phyloP scores from a whole-genome alignment of 2,329 filamentous ascomycete genomes.

The Tolypocladium endophyticum region DNA sequence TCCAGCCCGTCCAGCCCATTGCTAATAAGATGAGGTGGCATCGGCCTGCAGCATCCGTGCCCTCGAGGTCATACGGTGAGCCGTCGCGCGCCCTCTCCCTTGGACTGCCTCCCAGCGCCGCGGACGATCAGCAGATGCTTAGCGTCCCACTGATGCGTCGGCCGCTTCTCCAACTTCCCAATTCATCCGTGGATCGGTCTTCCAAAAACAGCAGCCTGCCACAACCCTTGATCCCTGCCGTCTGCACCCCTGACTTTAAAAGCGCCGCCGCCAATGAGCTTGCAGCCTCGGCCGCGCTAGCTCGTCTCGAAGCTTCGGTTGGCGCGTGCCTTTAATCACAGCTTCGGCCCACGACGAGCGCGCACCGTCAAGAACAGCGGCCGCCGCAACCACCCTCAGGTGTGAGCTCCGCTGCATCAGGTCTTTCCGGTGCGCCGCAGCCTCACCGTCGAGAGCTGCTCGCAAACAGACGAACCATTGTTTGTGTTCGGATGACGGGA shows the following conservation, averaged over 20 bases:
- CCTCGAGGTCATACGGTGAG: neutral
- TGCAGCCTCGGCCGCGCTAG: slow-evolving; percentile 9
- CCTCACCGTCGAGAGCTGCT: neutral
- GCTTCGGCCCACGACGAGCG: neutral
- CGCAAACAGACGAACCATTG: neutral
- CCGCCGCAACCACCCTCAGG: neutral
- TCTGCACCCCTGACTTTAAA: neutral
- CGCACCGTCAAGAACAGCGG: neutral
- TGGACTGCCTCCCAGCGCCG: neutral
- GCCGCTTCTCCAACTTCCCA: neutral
- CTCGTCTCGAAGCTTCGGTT: slow-evolving; percentile 14
- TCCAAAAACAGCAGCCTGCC: neutral
- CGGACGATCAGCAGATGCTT: neutral
- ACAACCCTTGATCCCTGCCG: neutral
- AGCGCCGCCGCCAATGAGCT: slow-evolving; percentile 9
- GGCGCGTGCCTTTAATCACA: slow-evolving; percentile 16
- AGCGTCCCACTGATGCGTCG: neutral
- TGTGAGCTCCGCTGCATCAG: neutral
- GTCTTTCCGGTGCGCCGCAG: neutral
- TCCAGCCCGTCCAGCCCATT: neutral
- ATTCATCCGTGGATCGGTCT: neutral
- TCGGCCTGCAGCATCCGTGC: neutral
- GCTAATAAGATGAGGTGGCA: neutral
- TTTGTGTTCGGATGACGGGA: neutral
- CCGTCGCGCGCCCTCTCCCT: neutral